A percentile compares a stretch with the other conserved stretches of the same genome.
phyloP scores from a whole-genome alignment of 495 filamentous ascomycete genomes.

The Chlorociboria aeruginascens region DNA sequence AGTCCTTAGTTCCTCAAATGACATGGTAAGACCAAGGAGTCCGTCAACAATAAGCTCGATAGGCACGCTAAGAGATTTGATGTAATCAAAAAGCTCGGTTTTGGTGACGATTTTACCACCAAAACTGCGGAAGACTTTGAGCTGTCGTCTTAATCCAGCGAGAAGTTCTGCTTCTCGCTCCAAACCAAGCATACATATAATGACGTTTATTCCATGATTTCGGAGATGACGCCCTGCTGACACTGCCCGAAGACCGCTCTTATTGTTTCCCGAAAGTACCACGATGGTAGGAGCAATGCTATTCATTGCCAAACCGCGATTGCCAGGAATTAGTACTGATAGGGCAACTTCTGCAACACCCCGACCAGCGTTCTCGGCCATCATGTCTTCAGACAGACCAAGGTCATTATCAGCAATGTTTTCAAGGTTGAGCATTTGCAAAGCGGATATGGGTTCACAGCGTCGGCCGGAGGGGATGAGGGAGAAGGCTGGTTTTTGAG shows the following conservation, averaged over 20 bases:
- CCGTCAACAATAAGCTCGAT: conserved; percentile 83
- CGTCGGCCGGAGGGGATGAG: conserved; percentile 51
- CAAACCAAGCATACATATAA: conserved; percentile 71
- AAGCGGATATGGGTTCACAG: conserved; percentile 69
- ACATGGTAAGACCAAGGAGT: conserved; percentile 68
- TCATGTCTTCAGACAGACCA: conserved; percentile 75
- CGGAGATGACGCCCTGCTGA: conserved; percentile 78
- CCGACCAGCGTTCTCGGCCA: conserved; percentile 81
- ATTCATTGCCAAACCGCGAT: conserved; percentile 30
- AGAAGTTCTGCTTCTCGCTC: conserved; percentile 64
- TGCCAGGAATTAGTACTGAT: conserved; percentile 40
- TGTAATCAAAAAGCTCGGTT: conserved; percentile 37
- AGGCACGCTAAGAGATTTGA: conserved; percentile 24
- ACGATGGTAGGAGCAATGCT: conserved; percentile 53
- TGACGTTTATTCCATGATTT: conserved; percentile 64
- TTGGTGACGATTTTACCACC: conserved; percentile 57
- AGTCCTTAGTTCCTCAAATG: conserved; percentile 70
- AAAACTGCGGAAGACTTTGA: conserved; percentile 64
- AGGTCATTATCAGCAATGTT: conserved; percentile 74
- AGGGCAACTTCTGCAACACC: conserved; percentile 78
- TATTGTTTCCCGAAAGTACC: conserved; percentile 79
- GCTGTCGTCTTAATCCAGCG: conserved; percentile 59
- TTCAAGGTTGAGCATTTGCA: conserved; percentile 84
- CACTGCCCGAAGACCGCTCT: conserved; percentile 70
- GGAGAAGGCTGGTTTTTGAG: conserved; percentile 25